Evolutionary conservation across 495 filamentous ascomycete species (phyloP).

Genomic region (Xylaria telfairii): DNA sequence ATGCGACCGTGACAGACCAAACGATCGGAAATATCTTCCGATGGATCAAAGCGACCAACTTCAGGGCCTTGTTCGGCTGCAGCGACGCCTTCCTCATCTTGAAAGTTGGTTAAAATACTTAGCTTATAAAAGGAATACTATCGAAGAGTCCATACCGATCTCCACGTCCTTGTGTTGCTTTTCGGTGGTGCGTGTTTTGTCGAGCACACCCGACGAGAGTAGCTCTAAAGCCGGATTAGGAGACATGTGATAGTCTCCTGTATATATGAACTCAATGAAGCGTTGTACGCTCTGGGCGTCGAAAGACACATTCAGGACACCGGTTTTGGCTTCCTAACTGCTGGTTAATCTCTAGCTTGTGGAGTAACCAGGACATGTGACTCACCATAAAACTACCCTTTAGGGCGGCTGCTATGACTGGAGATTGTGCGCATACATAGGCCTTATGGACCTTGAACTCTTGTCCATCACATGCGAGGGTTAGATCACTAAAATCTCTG

Average conservation of each 20-base stretch:
- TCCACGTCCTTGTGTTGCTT: background rate
- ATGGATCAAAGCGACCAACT: background rate
- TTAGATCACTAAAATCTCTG: conserved; percentile 1
- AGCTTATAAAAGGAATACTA: background rate
- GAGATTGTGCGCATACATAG: background rate
- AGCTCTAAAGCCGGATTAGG: background rate
- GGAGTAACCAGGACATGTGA: background rate
- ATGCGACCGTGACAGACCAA: conserved; percentile 8
- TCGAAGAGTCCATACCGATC: background rate
- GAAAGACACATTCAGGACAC: background rate
- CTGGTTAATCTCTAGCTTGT: background rate
- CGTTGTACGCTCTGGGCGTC: conserved; percentile 6
- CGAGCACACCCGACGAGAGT: background rate
- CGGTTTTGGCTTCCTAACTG: conserved; percentile 11
- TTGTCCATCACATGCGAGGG: background rate
- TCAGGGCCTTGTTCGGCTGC: background rate
- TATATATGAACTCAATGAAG: conserved; percentile 8
- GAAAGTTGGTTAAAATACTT: background rate
- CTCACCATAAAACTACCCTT: conserved; percentile 1
- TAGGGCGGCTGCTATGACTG: conserved; percentile 5
- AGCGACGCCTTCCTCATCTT: background rate
- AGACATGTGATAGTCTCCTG: background rate
- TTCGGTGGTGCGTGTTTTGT: background rate
- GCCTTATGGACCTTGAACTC: conserved; percentile 11
- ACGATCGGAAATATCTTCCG: background rate